Percentiles rank a stretch among this genome's conserved stretches.
These are phyloP conservation scores for Kalmanozyma brasiliensis DNA, from an alignment of 1,284 basidiomycete genomes.

Conservation along the genomic window DNA sequence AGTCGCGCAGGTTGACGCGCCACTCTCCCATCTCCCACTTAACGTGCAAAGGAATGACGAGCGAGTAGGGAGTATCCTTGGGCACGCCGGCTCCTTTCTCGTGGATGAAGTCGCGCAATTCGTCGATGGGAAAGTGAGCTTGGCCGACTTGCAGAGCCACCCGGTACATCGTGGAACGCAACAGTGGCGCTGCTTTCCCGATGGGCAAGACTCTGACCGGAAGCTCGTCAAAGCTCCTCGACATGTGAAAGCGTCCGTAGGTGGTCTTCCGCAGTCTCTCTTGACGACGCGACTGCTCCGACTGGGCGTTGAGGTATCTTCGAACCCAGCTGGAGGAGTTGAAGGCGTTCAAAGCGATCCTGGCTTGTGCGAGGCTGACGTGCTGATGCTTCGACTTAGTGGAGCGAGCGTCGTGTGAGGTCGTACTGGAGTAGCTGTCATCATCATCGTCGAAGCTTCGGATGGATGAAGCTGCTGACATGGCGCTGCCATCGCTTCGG, in stretches of 20 bases:
- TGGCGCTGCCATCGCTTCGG: constrained; percentile 8
- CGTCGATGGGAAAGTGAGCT: constrained; percentile 74
- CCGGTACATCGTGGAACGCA: constrained; percentile 77
- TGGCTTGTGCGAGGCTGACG: constrained; percentile 73
- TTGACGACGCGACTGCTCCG: constrained; percentile 71
- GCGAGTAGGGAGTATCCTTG: constrained; percentile 77
- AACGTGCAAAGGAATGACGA: constrained; percentile 86
- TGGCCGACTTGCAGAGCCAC: constrained; percentile 74
- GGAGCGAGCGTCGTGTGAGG: constrained; percentile 14
- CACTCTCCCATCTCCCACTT: constrained; percentile 77
- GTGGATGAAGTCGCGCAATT: constrained; percentile 77
- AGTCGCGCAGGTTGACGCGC: constrained; percentile 79
- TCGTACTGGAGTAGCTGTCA: constrained; percentile 15
- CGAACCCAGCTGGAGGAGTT: constrained; percentile 82
- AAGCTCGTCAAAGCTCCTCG: constrained; percentile 55
- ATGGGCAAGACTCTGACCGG: constrained; percentile 71
- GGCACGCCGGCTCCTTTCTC: constrained; percentile 80
- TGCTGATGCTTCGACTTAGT: constrained; percentile 10
- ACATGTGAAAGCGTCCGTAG: constrained; percentile 54
- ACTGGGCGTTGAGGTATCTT: constrained; percentile 54
- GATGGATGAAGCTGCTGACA: constrained; percentile 7
- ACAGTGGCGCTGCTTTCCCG: constrained; percentile 76
- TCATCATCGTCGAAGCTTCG: constrained; percentile 3
- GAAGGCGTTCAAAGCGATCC: constrained; percentile 77
- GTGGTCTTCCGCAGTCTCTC: constrained; percentile 66